Conservation (phyloP, 2,329 filamentous ascomycete species). For the Diplocarpon mali region DNA sequence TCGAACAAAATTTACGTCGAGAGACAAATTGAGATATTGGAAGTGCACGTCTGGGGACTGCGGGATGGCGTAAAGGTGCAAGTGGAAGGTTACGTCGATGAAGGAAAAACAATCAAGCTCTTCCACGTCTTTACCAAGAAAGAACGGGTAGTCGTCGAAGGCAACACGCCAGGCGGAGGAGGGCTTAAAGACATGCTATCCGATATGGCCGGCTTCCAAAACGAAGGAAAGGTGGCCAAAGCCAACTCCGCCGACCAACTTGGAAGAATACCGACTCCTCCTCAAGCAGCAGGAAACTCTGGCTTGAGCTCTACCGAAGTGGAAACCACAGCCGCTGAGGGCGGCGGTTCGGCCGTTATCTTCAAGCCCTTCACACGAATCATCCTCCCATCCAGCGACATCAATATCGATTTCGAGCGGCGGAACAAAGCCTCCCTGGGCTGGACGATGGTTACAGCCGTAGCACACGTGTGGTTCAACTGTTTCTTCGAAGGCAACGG, state of each 20-base stretch:
- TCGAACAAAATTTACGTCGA: slow-evolving; percentile 72
- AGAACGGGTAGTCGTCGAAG: slow-evolving; percentile 61
- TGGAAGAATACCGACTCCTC: neutral
- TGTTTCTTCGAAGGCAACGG: slow-evolving; percentile 79
- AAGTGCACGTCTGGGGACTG: slow-evolving; percentile 84
- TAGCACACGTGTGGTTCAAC: slow-evolving; percentile 97
- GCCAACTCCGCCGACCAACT: slow-evolving; percentile 9
- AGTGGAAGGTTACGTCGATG: slow-evolving; percentile 77
- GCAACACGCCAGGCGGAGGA: slow-evolving; percentile 37
- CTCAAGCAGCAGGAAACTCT: neutral
- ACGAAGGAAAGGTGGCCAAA: slow-evolving; percentile 14
- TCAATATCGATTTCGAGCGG: slow-evolving; percentile 83
- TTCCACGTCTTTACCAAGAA: slow-evolving; percentile 69
- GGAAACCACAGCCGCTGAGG: slow-evolving; percentile 32
- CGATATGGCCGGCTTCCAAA: slow-evolving; percentile 36
- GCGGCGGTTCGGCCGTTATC: slow-evolving; percentile 62
- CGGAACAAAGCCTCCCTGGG: slow-evolving; percentile 71
- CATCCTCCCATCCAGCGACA: slow-evolving; percentile 66
- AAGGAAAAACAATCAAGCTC: slow-evolving; percentile 73
- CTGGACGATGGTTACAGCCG: slow-evolving; percentile 80
- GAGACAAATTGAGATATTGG: slow-evolving; percentile 69
- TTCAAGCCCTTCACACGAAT: slow-evolving; percentile 62
- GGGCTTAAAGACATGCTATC: slow-evolving; percentile 41
- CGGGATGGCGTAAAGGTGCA: slow-evolving; percentile 79
- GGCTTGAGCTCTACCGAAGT: slow-evolving; percentile 13